Evolutionary conservation across 1,284 basidiomycete genomes (phyloP).

Genomic region (Ustilago curta): DNA sequence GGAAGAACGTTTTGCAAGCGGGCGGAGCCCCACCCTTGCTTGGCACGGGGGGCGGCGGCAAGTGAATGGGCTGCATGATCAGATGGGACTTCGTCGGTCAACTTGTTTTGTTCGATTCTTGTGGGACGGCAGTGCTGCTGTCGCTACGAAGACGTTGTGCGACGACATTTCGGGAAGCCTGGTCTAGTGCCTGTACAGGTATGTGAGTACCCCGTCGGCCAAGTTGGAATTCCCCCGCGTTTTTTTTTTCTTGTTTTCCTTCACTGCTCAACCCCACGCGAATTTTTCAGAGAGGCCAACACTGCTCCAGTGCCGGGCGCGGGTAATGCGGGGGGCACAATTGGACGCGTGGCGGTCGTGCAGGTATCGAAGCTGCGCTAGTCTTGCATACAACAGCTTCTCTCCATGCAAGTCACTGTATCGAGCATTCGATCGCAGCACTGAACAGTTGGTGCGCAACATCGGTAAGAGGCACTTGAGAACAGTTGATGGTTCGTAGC

Average conservation of each 20-base stretch:
- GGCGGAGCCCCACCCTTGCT: not conserved
- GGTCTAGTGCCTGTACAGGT: not conserved
- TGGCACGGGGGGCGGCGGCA: too few relatives aligned
- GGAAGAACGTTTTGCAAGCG: too few relatives aligned
- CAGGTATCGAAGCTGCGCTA: not conserved
- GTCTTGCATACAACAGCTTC: not conserved
- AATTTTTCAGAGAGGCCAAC: not conserved
- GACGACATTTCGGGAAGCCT: not conserved
- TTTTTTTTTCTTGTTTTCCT: not conserved
- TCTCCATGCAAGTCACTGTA: not conserved
- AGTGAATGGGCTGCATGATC: not conserved
- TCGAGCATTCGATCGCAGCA: not conserved
- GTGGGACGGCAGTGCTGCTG: not conserved
- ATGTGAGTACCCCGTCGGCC: slow-evolving; percentile 5
- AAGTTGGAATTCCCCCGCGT: slow-evolving; percentile 9
- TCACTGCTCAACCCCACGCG: slow-evolving; percentile 8
- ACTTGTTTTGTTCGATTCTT: not conserved
- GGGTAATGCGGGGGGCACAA: slow-evolving; percentile 3
- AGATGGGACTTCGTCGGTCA: slow-evolving; percentile 5
- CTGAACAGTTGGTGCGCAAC: not conserved
- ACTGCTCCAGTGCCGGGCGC: slow-evolving; percentile 7
- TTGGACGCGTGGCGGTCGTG: slow-evolving; percentile 6
- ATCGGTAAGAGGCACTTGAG: not conserved
- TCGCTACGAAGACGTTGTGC: not conserved
- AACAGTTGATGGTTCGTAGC: too few relatives aligned